These are phyloP conservation scores for Heteromeles arbutifolia DNA, from an alignment of 306 rosid genomes.

Conservation along the genomic window DNA sequence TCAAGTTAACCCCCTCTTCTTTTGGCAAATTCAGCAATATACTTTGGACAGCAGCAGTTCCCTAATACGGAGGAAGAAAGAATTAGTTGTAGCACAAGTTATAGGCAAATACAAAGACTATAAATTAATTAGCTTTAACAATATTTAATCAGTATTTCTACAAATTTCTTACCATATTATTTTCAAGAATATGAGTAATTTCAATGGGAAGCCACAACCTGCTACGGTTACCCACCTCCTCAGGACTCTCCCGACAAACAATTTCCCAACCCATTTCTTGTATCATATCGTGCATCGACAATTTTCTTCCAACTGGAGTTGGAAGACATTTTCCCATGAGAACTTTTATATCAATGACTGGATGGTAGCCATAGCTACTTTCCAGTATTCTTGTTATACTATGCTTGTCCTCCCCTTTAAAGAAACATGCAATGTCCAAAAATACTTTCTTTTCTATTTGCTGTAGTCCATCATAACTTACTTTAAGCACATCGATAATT, in stretches of 20 bases:
- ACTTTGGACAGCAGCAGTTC: slow-evolving; percentile 6
- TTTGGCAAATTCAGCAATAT: slow-evolving; percentile 4
- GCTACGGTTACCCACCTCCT: background rate
- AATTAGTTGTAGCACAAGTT: background rate
- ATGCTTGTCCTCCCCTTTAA: no score
- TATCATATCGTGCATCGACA: no score
- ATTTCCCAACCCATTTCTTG: no score
- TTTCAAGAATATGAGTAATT: background rate
- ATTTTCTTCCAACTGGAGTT: no score
- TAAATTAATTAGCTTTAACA: background rate
- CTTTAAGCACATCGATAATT: background rate
- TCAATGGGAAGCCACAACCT: slow-evolving; percentile 16
- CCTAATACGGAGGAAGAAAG: background rate
- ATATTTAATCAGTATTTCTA: background rate
- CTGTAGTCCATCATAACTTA: slow-evolving; percentile 7
- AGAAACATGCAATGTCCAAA: no score
- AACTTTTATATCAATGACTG: no score
- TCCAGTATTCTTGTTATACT: no score
- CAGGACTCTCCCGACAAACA: background rate
- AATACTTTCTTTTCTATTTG: background rate
- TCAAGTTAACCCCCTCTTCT: background rate
- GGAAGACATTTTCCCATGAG: no score
- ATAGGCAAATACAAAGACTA: background rate
- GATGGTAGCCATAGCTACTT: no score
- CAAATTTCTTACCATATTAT: background rate